Conservation (phyloP, 495 filamentous ascomycete genomes). For the Penicillium maclennaniae region DNA sequence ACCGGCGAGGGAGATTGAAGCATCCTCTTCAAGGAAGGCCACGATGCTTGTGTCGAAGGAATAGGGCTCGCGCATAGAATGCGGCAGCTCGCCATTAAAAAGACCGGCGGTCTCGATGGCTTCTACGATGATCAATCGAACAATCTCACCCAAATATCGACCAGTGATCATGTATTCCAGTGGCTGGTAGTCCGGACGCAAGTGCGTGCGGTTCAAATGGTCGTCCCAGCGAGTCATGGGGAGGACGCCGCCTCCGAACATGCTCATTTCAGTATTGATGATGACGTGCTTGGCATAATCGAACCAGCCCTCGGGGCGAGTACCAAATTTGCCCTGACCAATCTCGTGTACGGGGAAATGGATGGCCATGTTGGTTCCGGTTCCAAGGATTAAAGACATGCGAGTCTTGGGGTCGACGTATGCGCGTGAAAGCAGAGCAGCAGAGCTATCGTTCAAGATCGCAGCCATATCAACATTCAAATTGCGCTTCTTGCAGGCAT, state of each 20-base stretch:
- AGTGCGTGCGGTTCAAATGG: slow-evolving; percentile 61
- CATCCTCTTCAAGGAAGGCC: slow-evolving; percentile 50
- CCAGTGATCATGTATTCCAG: slow-evolving; percentile 89
- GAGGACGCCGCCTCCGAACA: slow-evolving; percentile 66
- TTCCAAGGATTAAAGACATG: slow-evolving; percentile 80
- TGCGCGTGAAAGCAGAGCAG: slow-evolving; percentile 73
- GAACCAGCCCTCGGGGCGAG: slow-evolving; percentile 38
- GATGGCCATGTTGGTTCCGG: slow-evolving; percentile 80
- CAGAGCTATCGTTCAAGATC: slow-evolving; percentile 82
- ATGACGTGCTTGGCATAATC: slow-evolving; percentile 60
- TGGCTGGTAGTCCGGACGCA: slow-evolving; percentile 80
- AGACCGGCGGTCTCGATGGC: slow-evolving; percentile 48
- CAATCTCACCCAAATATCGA: slow-evolving; percentile 80
- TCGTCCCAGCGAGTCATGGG: slow-evolving; percentile 76
- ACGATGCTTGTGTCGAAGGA: slow-evolving; percentile 70
- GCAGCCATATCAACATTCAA: slow-evolving; percentile 58
- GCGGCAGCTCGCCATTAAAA: slow-evolving; percentile 55
- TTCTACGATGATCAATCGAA: slow-evolving; percentile 70
- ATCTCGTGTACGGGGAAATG: slow-evolving; percentile 63
- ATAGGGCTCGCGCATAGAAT: slow-evolving; percentile 58
- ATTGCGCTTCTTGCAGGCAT: slow-evolving; percentile 49
- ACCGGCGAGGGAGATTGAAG: slow-evolving; percentile 39
- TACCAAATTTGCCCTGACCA: slow-evolving; percentile 56
- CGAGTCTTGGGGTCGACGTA: slow-evolving; percentile 60
- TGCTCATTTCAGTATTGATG: slow-evolving; percentile 87